These are phyloP conservation scores for Paecilomyces variotii DNA, from an alignment of 2,329 filamentous ascomycete species.

Conservation along the genomic window DNA sequence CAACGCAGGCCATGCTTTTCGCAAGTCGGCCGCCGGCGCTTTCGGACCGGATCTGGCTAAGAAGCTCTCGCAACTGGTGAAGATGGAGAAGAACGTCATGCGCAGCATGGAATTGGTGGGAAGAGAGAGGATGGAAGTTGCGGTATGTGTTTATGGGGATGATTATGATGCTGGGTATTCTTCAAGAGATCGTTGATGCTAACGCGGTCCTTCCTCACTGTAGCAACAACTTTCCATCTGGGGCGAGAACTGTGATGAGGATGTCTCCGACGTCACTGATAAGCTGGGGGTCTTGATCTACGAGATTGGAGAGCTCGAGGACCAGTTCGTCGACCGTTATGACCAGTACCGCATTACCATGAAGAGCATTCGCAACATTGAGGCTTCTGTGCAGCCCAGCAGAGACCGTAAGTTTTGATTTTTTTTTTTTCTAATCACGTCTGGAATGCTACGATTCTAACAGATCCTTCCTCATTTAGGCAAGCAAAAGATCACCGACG, in stretches of 20 bases:
- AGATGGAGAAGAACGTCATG: slow-evolving; percentile 99
- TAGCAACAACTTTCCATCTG: slow-evolving; percentile 98
- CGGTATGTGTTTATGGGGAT: slow-evolving; percentile 53
- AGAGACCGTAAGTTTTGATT: slow-evolving; percentile 66
- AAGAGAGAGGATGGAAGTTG: slow-evolving; percentile 95
- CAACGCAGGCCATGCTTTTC: slow-evolving; percentile 53
- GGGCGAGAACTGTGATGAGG: slow-evolving; percentile 92
- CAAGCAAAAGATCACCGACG: slow-evolving; percentile 98
- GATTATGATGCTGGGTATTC: neutral
- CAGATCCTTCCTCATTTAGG: slow-evolving; percentile 43
- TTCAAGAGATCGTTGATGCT: slow-evolving; percentile 6
- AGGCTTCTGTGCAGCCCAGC: slow-evolving; percentile 95
- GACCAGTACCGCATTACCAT: slow-evolving; percentile 99
- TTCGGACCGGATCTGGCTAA: slow-evolving; percentile 80
- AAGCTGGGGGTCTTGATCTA: slow-evolving; percentile 97
- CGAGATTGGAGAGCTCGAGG: slow-evolving; percentile 95
- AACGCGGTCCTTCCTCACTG: slow-evolving; percentile 6
- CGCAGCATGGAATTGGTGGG: slow-evolving; percentile 93
- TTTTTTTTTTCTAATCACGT: too few species aligned
- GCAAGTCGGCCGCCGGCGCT: slow-evolving; percentile 44
- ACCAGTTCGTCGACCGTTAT: slow-evolving; percentile 97
- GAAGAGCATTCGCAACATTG: slow-evolving; percentile 98
- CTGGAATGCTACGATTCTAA: neutral
- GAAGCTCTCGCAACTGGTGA: slow-evolving; percentile 95
- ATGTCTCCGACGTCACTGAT: slow-evolving; percentile 97